These are phyloP conservation scores for Comarum palustre DNA, from an alignment of 306 rosid species.

Conservation along the genomic window DNA sequence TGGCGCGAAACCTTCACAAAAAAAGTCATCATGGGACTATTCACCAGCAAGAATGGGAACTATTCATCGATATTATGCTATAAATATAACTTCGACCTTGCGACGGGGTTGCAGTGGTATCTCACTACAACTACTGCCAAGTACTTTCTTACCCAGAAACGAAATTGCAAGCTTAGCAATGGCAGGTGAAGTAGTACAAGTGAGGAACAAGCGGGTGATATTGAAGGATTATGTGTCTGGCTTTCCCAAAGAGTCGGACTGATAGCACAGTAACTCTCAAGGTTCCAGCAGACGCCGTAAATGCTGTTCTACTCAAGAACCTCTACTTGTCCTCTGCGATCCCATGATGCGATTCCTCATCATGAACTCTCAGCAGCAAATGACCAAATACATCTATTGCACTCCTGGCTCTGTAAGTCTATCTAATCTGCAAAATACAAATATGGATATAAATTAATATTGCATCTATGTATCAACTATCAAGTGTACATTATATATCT, in stretches of 20 bases:
- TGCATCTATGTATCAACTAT: background rate
- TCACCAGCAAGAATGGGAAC: background rate
- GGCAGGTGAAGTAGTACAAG: constrained; percentile 1
- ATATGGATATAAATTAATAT: too few species aligned
- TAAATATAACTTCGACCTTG: background rate
- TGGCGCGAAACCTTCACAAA: background rate
- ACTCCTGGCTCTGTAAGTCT: constrained; percentile 11
- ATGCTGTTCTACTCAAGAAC: background rate
- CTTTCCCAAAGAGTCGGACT: constrained; percentile 6
- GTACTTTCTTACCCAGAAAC: background rate
- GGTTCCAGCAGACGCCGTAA: background rate
- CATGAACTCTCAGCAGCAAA: background rate
- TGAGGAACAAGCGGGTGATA: constrained; percentile 16
- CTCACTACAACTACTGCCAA: too few species aligned
- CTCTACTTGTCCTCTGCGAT: constrained; percentile 30
- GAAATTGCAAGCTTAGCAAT: background rate
- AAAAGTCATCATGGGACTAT: background rate
- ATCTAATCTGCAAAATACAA: background rate
- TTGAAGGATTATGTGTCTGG: constrained; percentile 6
- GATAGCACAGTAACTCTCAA: background rate
- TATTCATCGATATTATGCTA: background rate
- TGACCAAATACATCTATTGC: background rate
- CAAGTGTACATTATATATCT: too few species aligned
- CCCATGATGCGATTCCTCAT: constrained; percentile 9
- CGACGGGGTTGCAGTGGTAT: background rate